A percentile compares a stretch with the other conserved stretches of the same genome.
Conservation (phyloP, 371 early-diverging fungal genomes). For the Mortierella sp. region DNA sequence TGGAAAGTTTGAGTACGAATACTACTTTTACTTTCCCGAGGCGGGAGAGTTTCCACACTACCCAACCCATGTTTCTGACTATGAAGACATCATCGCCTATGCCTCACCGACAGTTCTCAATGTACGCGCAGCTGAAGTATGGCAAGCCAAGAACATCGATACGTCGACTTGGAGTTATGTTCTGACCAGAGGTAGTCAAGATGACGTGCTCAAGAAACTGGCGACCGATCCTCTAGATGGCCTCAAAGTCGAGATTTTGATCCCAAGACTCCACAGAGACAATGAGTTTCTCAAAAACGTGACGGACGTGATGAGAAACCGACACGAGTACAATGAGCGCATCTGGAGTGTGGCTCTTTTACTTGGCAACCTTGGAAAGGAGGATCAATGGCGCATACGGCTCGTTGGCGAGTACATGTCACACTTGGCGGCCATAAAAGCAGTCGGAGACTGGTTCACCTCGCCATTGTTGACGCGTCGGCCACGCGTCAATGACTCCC, state of each 20-base stretch:
- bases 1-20: slow-evolving; percentile 42
- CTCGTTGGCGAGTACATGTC: slow-evolving; percentile 39
- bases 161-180: slow-evolving; percentile 34
- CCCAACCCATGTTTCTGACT: slow-evolving; percentile 57
- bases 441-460: slow-evolving; percentile 56
- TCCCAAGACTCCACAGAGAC: slow-evolving; percentile 28
- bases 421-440: slow-evolving; percentile 17
- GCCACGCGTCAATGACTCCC: slow-evolving; percentile 11
- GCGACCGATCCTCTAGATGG: slow-evolving; percentile 26
- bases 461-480: slow-evolving; percentile 52
- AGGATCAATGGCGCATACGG: background rate
- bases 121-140: slow-evolving; percentile 17
- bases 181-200: slow-evolving; percentile 22
- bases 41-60: slow-evolving; percentile 58
- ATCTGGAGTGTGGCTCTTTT: slow-evolving; percentile 50
- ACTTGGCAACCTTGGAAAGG: slow-evolving; percentile 3
- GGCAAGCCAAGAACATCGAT: slow-evolving; percentile 6
- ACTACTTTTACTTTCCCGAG: slow-evolving; percentile 64
- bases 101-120: slow-evolving; percentile 23
- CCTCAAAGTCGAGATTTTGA: slow-evolving; percentile 29
- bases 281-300: slow-evolving; percentile 21
- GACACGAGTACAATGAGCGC: slow-evolving; percentile 31
- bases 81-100: slow-evolving; percentile 43
- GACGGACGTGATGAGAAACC: slow-evolving; percentile 26
- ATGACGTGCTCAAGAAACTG: slow-evolving; percentile 41